phyloP scores from a whole-genome alignment of 768 basidiomycete species.

The Rhodotorula sphaerocarpa region DNA sequence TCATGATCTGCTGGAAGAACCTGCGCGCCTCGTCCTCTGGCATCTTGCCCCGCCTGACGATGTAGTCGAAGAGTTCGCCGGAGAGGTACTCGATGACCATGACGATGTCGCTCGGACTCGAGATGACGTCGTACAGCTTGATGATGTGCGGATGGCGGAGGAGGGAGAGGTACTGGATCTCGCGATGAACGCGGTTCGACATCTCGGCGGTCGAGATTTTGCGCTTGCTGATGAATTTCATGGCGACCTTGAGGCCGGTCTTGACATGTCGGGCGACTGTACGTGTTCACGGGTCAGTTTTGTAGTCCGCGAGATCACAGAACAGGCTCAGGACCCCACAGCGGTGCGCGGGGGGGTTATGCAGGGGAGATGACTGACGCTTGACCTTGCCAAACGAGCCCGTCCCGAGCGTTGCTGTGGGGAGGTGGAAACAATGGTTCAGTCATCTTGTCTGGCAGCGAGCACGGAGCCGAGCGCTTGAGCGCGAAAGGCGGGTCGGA shows the following conservation, averaged over 20 bases:
- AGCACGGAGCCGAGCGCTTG: too few species aligned
- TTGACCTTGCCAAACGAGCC: conserved; percentile 99
- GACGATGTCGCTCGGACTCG: conserved; percentile 89
- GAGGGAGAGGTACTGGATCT: conserved; percentile 92
- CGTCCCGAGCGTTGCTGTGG: conserved; percentile 68
- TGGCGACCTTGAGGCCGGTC: conserved; percentile 89
- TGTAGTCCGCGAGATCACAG: too few species aligned
- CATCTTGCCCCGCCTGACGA: conserved; percentile 87
- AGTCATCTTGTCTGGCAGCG: too few species aligned
- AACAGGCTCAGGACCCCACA: too few species aligned
- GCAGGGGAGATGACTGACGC: conserved; percentile 54
- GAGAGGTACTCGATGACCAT: conserved; percentile 96
- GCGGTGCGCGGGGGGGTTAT: not conserved
- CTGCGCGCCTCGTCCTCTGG: conserved; percentile 73
- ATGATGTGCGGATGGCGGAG: conserved; percentile 94
- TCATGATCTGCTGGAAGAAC: conserved; percentile 98
- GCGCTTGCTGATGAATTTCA: conserved; percentile 94
- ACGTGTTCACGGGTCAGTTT: not conserved
- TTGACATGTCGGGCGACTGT: conserved; percentile 87
- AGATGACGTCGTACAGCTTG: conserved; percentile 80
- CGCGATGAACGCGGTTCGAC: conserved; percentile 80
- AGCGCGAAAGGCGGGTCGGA: not conserved
- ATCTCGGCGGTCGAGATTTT: conserved; percentile 86
- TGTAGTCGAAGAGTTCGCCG: conserved; percentile 96
- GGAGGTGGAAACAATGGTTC: conserved; percentile 10